Evolutionary conservation across 345 rosid genomes (phyloP).

Genomic region (Tarenaya hassleriana): DNA sequence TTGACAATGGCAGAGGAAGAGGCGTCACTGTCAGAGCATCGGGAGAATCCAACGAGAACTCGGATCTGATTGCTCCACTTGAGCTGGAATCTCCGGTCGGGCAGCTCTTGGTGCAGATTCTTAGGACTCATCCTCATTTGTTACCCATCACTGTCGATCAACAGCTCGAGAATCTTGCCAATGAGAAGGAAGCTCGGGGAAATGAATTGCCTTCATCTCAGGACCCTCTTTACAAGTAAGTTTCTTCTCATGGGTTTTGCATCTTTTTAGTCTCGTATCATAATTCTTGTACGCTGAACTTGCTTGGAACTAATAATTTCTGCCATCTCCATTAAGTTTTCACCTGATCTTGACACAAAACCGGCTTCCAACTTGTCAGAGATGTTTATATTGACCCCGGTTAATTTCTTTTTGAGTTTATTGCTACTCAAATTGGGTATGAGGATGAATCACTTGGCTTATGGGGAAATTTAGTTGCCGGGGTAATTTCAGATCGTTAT

Average conservation of each 20-base stretch:
- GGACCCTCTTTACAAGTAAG: constrained; percentile 74
- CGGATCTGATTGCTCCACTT: constrained; percentile 64
- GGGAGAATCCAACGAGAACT: constrained; percentile 37
- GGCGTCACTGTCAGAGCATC: constrained; percentile 51
- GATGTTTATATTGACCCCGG: too few relatives aligned
- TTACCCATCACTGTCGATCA: constrained; percentile 73
- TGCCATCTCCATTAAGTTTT: too few relatives aligned
- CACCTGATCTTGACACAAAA: too few relatives aligned
- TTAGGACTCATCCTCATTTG: constrained; percentile 86
- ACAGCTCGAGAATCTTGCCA: constrained; percentile 75
- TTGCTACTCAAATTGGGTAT: neutral
- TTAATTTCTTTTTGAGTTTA: too few relatives aligned
- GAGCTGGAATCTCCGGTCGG: constrained; percentile 77
- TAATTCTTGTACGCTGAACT: neutral
- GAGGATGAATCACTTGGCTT: neutral
- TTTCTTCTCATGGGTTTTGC: constrained; percentile 13
- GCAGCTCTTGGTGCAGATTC: constrained; percentile 66
- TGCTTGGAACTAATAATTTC: neutral
- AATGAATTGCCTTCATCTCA: constrained; percentile 34
- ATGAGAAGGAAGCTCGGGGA: constrained; percentile 43
- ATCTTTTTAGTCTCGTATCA: neutral
- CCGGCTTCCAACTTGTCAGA: too few relatives aligned
- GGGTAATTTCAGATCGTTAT: neutral
- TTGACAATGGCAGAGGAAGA: constrained; percentile 40
- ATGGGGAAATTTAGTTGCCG: neutral